Conservation (phyloP, 768 basidiomycete genomes). For the Cystobasidium ongulense region DNA sequence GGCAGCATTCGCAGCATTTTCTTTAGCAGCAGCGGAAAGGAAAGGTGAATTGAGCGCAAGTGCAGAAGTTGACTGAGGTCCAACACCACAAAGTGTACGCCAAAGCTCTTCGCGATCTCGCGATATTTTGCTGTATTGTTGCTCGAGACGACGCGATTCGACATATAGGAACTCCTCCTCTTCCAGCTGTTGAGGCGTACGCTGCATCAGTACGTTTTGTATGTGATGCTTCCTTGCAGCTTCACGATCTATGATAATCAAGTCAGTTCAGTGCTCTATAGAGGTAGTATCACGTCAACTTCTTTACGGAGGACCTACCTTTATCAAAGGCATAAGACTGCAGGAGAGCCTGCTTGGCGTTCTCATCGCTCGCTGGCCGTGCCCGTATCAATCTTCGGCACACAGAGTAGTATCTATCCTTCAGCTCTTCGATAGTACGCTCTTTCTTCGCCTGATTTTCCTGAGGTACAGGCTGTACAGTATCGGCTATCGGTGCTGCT, state of each 20-base stretch:
- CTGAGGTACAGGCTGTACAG: not conserved
- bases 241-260: slow-evolving; percentile 62
- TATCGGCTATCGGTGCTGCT: slow-evolving; percentile 16
- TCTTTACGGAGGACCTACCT: slow-evolving; percentile 49
- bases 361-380: slow-evolving; percentile 75
- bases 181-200: slow-evolving; percentile 78
- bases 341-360: slow-evolving; percentile 49
- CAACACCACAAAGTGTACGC: slow-evolving; percentile 38
- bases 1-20: slow-evolving; percentile 23
- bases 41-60: not conserved
- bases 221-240: slow-evolving; percentile 79
- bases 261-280: not conserved
- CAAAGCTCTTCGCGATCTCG: slow-evolving; percentile 40
- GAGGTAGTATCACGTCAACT: not conserved
- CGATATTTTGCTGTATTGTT: slow-evolving; percentile 58
- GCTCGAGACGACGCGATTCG: slow-evolving; percentile 89
- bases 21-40: not conserved
- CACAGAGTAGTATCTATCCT: slow-evolving; percentile 85
- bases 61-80: slow-evolving; percentile 25
- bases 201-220: slow-evolving; percentile 63
- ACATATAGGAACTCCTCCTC: slow-evolving; percentile 93
- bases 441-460: not conserved
- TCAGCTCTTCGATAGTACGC: slow-evolving; percentile 60
- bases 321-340: slow-evolving; percentile 78
- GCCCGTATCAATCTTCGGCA: slow-evolving; percentile 79